Base-by-base conservation (phyloP, 164 flowering plant species). In the Platanus orientalis region DNA sequence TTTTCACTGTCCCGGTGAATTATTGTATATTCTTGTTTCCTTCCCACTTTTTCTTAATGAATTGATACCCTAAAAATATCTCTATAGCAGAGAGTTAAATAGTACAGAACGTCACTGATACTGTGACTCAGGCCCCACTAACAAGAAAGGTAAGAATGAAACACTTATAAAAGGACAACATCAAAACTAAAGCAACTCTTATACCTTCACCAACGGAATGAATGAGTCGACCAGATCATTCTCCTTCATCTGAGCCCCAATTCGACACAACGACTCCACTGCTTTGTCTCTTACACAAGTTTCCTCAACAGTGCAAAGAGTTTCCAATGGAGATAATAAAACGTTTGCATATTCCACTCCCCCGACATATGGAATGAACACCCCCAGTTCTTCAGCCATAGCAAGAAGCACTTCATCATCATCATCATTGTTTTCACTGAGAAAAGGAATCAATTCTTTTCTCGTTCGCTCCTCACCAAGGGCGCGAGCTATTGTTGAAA, bases 331-430 rank as follows among this genome's bases (percentile, higher is more conserved):
- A 0, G 89, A 88, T 0, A 93, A 84, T 77, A 93, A 67, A 61
- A 93, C 91, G 76, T 87, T 79, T 0, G 97, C 98, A 73, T 85
- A 70, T 34, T 90, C 98, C 27, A 84, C 87, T 12, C 98, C 98
- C 10, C 98, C 98, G 68, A 93, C 94, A 73, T 90, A 93, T 0
- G 98, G 98, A 54, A 90, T 82, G 67, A 93, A 93, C 13, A 87
- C 93, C 4, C 97, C 97, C 85, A 93, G 76, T 58, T 93, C 96
- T 49, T 93, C 96, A 0, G 96, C 98, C 92, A 93, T 89, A 2
- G 97, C 95, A 66, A 93, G 97, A 65, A 93, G 88, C 27, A 93
- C 98, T 65, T 93, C 98, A 56, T 93, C 98, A 34, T 93, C 98
- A 9, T 93, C 98, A 6, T 93, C 98, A 73, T 93, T 89, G 73